phyloP scores from a whole-genome alignment of 2,329 filamentous ascomycete genomes.

The Ophiostoma piceae region DNA sequence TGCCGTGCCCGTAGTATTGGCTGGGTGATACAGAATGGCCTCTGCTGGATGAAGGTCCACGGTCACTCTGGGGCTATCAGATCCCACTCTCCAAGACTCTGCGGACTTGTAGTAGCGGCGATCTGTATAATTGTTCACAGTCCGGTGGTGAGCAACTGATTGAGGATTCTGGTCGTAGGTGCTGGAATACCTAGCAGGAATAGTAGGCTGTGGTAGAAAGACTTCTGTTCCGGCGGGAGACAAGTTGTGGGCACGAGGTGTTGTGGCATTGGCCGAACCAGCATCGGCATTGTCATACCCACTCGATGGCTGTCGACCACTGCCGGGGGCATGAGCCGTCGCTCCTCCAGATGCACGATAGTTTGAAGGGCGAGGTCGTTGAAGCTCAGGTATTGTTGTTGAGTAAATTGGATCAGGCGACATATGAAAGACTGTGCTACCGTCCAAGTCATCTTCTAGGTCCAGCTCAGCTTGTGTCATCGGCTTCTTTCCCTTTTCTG shows the following conservation, averaged over 20 bases:
- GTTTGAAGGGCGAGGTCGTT: background rate
- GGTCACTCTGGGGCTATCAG: background rate
- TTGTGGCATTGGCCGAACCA: background rate
- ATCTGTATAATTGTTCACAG: background rate
- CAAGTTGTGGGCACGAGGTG: background rate
- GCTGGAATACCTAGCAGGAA: background rate
- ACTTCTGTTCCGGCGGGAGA: background rate
- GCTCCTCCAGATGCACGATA: background rate
- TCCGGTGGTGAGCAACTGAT: background rate
- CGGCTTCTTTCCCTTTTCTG: background rate
- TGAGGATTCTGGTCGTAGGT: background rate
- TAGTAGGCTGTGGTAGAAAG: background rate
- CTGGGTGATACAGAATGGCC: background rate
- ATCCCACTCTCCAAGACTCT: background rate
- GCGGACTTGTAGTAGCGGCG: background rate
- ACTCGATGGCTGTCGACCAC: background rate
- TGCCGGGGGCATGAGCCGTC: constrained; percentile 33
- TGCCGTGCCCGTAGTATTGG: background rate
- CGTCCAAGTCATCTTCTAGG: background rate
- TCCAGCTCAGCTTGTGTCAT: background rate
- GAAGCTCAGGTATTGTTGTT: background rate
- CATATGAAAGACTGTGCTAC: background rate
- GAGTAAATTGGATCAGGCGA: background rate
- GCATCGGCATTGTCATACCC: background rate
- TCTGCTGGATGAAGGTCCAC: background rate